These are phyloP conservation scores for Trichoderma orchidacearum DNA, from an alignment of 495 filamentous ascomycete genomes.

Conservation along the genomic window DNA sequence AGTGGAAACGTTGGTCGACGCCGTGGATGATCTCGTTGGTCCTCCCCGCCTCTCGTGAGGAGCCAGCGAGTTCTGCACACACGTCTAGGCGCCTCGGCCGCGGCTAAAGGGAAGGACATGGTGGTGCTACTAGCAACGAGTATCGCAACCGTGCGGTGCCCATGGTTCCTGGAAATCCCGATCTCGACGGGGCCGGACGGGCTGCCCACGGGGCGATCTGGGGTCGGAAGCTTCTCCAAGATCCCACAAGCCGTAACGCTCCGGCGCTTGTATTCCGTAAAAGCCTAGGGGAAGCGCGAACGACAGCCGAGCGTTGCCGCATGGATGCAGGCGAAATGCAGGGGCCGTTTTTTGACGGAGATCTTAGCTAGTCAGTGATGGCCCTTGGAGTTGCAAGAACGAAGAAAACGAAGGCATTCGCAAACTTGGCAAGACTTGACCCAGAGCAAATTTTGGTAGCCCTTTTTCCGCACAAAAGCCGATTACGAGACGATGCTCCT, in stretches of 20 bases:
- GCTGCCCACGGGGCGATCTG: not conserved
- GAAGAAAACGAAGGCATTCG: not conserved
- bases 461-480: not conserved
- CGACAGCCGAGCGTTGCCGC: not conserved
- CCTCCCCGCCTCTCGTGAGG: not conserved
- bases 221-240: not conserved
- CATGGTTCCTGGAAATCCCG: conserved; percentile 1
- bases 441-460: too few relatives aligned
- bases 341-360: not conserved
- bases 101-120: not conserved
- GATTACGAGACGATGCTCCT: not conserved
- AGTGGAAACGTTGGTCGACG: not conserved
- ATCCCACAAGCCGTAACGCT: conserved; percentile 1
- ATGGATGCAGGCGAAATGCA: not conserved
- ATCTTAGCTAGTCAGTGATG: not conserved
- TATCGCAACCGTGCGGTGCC: not conserved
- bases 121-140: not conserved
- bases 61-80: not conserved
- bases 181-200: not conserved
- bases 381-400: not conserved
- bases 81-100: not conserved
- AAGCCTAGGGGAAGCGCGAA: not conserved
- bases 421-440: not conserved
- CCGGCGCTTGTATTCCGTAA: not conserved
- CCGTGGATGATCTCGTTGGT: not conserved